phyloP scores from a whole-genome alignment of 2,329 filamentous ascomycete species.

The Dryadomyces quercus-mongolicae region DNA sequence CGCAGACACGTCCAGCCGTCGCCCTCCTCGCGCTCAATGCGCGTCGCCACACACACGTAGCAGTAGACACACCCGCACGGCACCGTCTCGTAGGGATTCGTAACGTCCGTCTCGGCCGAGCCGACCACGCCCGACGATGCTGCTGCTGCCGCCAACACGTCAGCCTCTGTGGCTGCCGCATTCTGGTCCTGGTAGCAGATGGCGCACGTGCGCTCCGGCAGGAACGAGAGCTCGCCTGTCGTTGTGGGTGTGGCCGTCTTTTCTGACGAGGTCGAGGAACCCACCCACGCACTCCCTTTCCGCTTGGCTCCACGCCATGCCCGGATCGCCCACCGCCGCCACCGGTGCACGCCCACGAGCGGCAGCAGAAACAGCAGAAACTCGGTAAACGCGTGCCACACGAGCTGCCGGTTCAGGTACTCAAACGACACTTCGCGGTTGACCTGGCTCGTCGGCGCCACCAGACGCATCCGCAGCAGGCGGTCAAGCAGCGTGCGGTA shows the following conservation, averaged over 20 bases:
- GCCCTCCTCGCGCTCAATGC: constrained; percentile 83
- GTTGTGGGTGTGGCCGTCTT: constrained; percentile 12
- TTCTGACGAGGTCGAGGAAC: constrained; percentile 17
- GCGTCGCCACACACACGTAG: constrained; percentile 86
- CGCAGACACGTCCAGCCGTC: constrained; percentile 88
- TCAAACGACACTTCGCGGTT: constrained; percentile 92
- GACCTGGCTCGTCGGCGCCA: constrained; percentile 73
- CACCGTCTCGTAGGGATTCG: constrained; percentile 86
- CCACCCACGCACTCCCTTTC: constrained; percentile 44
- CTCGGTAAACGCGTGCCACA: constrained; percentile 99
- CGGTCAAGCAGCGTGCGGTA: constrained; percentile 88
- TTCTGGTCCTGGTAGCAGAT: constrained; percentile 97
- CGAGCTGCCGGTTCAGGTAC: constrained; percentile 91
- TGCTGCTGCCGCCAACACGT: constrained; percentile 56
- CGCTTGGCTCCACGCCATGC: constrained; percentile 62
- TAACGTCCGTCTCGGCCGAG: constrained; percentile 83
- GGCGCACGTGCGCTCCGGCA: constrained; percentile 88
- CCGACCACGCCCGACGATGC: constrained; percentile 69
- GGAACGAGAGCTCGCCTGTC: constrained; percentile 66
- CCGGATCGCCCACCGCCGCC: constrained; percentile 79
- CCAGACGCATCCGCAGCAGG: constrained; percentile 69
- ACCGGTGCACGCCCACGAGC: constrained; percentile 85
- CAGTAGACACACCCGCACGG: constrained; percentile 91
- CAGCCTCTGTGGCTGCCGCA: constrained; percentile 59
- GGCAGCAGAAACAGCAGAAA: constrained; percentile 96